Conservation (phyloP, 805 yeast genomes). For the Kregervanrija fluxuum region DNA sequence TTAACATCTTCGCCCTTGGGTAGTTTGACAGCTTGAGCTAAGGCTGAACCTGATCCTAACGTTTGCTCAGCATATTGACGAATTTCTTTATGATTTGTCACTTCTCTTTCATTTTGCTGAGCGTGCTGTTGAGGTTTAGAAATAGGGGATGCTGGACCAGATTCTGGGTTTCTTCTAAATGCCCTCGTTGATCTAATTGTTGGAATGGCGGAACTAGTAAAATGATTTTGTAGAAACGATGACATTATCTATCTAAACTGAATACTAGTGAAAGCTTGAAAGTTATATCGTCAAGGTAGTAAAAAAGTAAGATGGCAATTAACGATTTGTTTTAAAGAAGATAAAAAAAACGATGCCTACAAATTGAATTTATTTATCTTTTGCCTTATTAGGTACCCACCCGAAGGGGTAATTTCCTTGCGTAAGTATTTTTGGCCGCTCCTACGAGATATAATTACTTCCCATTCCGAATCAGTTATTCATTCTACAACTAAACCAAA, state of each 20-base stretch:
- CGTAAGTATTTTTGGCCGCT: too few species aligned
- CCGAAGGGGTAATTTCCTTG: too few species aligned
- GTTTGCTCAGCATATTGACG: slow-evolving; percentile 92
- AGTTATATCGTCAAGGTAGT: neutral
- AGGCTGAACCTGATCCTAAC: slow-evolving; percentile 83
- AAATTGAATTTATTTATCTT: too few species aligned
- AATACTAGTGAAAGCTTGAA: neutral
- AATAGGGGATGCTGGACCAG: slow-evolving; percentile 18
- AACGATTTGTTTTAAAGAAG: too few species aligned
- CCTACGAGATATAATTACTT: too few species aligned
- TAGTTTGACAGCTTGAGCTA: slow-evolving; percentile 86
- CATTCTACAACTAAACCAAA: neutral
- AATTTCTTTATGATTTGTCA: slow-evolving; percentile 55
- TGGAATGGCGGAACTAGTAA: slow-evolving; percentile 25
- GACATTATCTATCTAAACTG: slow-evolving; percentile 4
- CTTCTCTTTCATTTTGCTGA: slow-evolving; percentile 14
- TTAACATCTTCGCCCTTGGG: slow-evolving; percentile 88
- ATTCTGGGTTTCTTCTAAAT: slow-evolving; percentile 25
- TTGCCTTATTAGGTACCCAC: too few species aligned
- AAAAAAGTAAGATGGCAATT: neutral
- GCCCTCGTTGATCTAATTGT: slow-evolving; percentile 30
- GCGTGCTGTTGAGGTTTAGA: slow-evolving; percentile 12
- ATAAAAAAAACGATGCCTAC: too few species aligned
- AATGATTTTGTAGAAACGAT: slow-evolving; percentile 26
- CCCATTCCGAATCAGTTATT: neutral